Evolutionary conservation across 192 early-diverging fungal genomes (phyloP), one percentile per base, ranked within the genome.

Genomic region (Coemansia sp.): DNA sequence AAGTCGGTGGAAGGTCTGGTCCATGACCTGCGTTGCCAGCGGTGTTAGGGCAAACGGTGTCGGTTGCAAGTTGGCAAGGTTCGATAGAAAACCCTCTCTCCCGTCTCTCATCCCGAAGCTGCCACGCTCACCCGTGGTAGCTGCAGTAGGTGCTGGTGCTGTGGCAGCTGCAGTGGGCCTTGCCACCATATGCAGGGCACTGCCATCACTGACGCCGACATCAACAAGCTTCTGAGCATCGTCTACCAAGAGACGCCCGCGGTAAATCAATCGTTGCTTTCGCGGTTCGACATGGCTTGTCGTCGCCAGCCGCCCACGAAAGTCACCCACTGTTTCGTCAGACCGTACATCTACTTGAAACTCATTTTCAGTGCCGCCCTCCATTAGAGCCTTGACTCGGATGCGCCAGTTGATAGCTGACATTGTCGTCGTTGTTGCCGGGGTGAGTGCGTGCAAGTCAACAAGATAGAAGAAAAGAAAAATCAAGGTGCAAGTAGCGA

Each of bases 191-290:
- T 82, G 75, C 66, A 82, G 31, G 44, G 80, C 75, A 42, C 75
- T 67, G 72, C 72, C 80, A 34, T 77, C 62, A 42, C 72, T 63
- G 65, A 82, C 51, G 0, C 80, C 80, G 9, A 61, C 69, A 41
- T 82, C 80, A 16, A 41, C 62, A 15, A 82, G 51, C 72, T 71
- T 82, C 24, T 70, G 68, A 2, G 68, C 46, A 43, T 82, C 69
- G 61, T 77, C 73, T 20, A 60, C 66, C 18, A 82, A 76, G 44
- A 82, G 71, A 6, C 75, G 80, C 15, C 80, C 80, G 66, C 57
- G 54, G 72, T 72, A 82, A 52, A 82, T 82, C 61, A 82, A 63
- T 12, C 80, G 80, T 69, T 77, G 80, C 72, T 77, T 77, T 52
- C 72, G 66, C 2, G 75, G 72, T 62, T 74, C 80, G 9, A 82